phyloP scores from a whole-genome alignment of 257 asterid genomes.

The Penstemon barbatus region DNA sequence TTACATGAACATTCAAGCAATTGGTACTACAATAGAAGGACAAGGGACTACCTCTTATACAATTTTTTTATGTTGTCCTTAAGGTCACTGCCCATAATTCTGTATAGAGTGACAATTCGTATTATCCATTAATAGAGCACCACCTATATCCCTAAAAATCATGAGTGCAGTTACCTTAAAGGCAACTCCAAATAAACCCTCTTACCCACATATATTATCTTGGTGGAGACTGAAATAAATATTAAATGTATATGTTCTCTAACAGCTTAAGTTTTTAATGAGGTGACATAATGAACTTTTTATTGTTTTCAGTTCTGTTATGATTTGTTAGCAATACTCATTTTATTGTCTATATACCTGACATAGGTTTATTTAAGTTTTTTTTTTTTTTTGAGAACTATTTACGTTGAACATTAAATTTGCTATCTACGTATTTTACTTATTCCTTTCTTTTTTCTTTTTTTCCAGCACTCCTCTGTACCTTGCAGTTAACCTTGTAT shows the following conservation, averaged over 20 bases:
- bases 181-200: too few relatives aligned
- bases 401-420: not conserved
- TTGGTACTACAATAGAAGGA: not conserved
- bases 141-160: too few relatives aligned
- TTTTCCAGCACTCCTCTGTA: constrained; percentile 69
- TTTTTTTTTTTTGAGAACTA: not conserved
- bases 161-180: too few relatives aligned
- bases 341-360: not conserved
- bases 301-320: not conserved
- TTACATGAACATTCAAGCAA: not conserved
- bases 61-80: not conserved
- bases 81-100: too few relatives aligned
- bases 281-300: not conserved
- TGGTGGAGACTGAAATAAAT: not conserved
- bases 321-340: not conserved
- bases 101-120: too few relatives aligned
- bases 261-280: not conserved
- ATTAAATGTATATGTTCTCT: not conserved
- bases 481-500: constrained; percentile 51
- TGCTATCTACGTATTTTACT: not conserved
- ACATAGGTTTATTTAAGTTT: not conserved
- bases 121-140: too few relatives aligned
- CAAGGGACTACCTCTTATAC: not conserved
- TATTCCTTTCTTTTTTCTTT: not conserved
- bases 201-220: too few relatives aligned